phyloP scores from a whole-genome alignment of 78 protist genomes.

The Tieghemostelium lacteum region DNA sequence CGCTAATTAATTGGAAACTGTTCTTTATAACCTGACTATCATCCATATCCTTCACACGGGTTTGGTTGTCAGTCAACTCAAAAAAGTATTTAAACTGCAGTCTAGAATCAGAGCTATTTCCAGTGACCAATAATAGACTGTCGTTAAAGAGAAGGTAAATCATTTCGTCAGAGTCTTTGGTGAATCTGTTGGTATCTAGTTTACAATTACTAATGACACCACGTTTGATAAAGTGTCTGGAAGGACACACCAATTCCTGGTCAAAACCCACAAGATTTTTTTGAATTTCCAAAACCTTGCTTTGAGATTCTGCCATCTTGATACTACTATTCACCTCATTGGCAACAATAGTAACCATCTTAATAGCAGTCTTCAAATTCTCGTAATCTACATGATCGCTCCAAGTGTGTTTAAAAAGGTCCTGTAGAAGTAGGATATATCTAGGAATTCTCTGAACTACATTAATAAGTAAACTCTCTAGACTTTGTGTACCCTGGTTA shows the following conservation, averaged over 20 bases:
- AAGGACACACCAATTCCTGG: conserved; percentile 38
- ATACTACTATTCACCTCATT: conserved; percentile 18
- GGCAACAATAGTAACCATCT: conserved; percentile 28
- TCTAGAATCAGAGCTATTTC: conserved; percentile 2
- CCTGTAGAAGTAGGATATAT: conserved; percentile 45
- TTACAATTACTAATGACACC: conserved; percentile 28
- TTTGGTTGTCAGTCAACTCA: neutral
- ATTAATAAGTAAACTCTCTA: conserved; percentile 32
- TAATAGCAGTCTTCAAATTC: conserved; percentile 7
- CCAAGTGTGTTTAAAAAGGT: conserved; percentile 30
- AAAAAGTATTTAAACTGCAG: conserved; percentile 56
- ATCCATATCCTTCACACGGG: conserved; percentile 46
- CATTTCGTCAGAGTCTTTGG: conserved; percentile 17
- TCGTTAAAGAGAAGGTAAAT: conserved; percentile 37
- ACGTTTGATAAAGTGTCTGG: conserved; percentile 49
- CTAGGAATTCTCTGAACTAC: conserved; percentile 72
- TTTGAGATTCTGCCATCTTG: conserved; percentile 64
- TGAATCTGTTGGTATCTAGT: conserved; percentile 51
- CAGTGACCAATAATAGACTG: conserved; percentile 11
- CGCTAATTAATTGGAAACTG: conserved; percentile 31
- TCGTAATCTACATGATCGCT: conserved; percentile 51
- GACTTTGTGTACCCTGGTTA: conserved; percentile 38
- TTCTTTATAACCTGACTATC: conserved; percentile 57
- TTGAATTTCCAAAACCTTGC: conserved; percentile 62
- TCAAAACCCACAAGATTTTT: conserved; percentile 40